Evolutionary conservation across 306 rosid species (phyloP).

Genomic region (Ceratonia siliqua): DNA sequence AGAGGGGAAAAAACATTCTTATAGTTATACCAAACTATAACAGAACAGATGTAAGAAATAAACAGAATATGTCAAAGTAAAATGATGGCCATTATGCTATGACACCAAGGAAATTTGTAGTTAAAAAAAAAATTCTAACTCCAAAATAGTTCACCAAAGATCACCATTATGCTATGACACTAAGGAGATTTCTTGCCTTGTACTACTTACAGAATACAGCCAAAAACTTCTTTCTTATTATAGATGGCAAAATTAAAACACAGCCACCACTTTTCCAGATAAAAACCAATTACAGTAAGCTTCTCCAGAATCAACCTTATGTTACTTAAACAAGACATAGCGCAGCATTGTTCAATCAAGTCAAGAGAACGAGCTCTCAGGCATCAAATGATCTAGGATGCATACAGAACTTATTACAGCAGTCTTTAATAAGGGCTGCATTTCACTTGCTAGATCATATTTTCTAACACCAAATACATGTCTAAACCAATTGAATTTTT

Average conservation of each 20-base stretch:
- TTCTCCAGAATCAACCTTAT: conserved; percentile 14
- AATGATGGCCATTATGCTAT: neutral
- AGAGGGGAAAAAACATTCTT: neutral
- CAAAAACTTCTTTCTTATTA: neutral
- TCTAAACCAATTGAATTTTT: conserved; percentile 18
- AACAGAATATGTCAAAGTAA: neutral
- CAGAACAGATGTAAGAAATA: conserved; percentile 12
- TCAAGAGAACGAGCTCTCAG: conserved; percentile 1
- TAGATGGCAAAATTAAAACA: neutral
- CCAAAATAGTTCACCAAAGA: neutral
- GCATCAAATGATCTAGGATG: conserved; percentile 25
- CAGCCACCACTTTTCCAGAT: neutral
- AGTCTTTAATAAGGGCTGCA: neutral
- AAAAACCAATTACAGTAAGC: neutral
- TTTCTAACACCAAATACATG: conserved; percentile 3
- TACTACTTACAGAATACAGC: neutral
- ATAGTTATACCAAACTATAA: neutral
- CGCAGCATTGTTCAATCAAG: neutral
- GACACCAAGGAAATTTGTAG: neutral
- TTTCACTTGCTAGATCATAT: conserved; percentile 20
- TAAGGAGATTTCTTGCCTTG: neutral
- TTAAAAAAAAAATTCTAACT: neutral
- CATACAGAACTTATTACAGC: conserved; percentile 23
- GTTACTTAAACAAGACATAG: conserved; percentile 5
- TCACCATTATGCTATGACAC: neutral